These are phyloP conservation scores for Aschersonia sp. DNA, from an alignment of 2,329 filamentous ascomycete species.

Conservation along the genomic window DNA sequence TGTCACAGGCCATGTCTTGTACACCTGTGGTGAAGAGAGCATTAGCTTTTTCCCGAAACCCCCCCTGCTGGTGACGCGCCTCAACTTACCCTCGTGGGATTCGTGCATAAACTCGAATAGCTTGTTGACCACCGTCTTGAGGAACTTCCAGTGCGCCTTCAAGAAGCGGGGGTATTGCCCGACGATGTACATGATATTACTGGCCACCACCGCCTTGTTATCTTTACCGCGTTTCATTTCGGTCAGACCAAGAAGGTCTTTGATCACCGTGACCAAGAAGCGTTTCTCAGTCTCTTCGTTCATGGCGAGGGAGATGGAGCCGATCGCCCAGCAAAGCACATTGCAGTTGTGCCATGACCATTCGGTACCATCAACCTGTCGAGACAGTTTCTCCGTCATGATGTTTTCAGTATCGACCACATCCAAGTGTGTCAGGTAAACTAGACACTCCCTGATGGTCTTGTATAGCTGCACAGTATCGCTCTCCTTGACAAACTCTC, in stretches of 20 bases:
- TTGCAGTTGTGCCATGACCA: conserved; percentile 99
- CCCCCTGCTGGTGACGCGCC: not conserved
- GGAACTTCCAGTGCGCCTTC: conserved; percentile 98
- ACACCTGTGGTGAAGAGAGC: conserved; percentile 42
- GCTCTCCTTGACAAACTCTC: conserved; percentile 98
- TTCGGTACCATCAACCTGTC: conserved; percentile 87
- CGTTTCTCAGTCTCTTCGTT: conserved; percentile 98
- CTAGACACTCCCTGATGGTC: conserved; percentile 90
- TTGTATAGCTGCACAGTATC: conserved; percentile 99
- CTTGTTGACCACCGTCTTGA: conserved; percentile 99
- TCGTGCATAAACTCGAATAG: conserved; percentile 99
- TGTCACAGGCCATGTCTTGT: conserved; percentile 99
- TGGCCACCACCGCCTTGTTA: conserved; percentile 97
- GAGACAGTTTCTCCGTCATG: conserved; percentile 96
- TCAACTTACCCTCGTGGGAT: conserved; percentile 74
- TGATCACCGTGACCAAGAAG: conserved; percentile 96
- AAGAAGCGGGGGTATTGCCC: conserved; percentile 96
- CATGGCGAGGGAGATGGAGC: conserved; percentile 97
- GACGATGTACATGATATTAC: conserved; percentile 99
- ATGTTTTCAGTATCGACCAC: conserved; percentile 96
- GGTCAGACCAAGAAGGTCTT: conserved; percentile 88
- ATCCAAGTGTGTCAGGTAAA: conserved; percentile 93
- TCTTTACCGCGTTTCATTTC: conserved; percentile 99
- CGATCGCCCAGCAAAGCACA: conserved; percentile 97
- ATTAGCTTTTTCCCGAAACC: not conserved